Base-by-base conservation (phyloP, 2,329 filamentous ascomycete species). In the Chaetoscypha palmicola region DNA sequence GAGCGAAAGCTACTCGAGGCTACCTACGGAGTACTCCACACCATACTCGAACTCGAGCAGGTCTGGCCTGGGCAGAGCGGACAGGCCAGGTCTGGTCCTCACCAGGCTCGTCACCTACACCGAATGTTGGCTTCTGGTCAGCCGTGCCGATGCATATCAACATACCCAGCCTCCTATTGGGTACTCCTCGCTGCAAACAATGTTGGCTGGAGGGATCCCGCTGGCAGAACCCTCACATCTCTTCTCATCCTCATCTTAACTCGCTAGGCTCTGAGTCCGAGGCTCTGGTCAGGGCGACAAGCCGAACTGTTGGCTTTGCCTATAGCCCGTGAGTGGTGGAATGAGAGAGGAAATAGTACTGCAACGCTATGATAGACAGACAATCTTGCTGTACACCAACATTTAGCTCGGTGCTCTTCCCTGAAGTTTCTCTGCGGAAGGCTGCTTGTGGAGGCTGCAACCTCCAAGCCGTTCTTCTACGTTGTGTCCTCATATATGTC, bases 221-320 rank as follows among this genome's bases (percentile, higher is more conserved):
- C 32, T 17, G 32, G 32, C 32, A 17, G 19, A 11, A 3, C 14
- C 20, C n/a, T 23, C n/a, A 21, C 20, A 24, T 12, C n/a, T 7
- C 20, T 17, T 24, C 11, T 41, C 28, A 23, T 11, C 24, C n/a
- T 32, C 24, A n/a, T 40, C 38, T 40, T 19, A 34, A 20, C 39
- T 23, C 16, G 14, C 22, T n/a, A 31, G 33, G 12, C 23, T 36
- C 16, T 7, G n/a, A 34, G 23, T 43, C 47, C 47, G 31, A 43
- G 19, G 22, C 23, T 43, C 5, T 49, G 47, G 47, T 49, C 22
- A 35, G 22, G 38, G 34, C 38, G 20, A 20, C 12, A 41, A 38
- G 26, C 16, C 43, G n/a, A 22, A n/a, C 32, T 41, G 21, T 40
- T 38, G 41, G 19, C 22, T 14, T 11, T 21, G 7, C 30, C 37